A percentile compares a stretch with the other conserved stretches of the same genome.
phyloP scores from a whole-genome alignment of 768 basidiomycete genomes.

The Leucocoprinus birnbaumii region DNA sequence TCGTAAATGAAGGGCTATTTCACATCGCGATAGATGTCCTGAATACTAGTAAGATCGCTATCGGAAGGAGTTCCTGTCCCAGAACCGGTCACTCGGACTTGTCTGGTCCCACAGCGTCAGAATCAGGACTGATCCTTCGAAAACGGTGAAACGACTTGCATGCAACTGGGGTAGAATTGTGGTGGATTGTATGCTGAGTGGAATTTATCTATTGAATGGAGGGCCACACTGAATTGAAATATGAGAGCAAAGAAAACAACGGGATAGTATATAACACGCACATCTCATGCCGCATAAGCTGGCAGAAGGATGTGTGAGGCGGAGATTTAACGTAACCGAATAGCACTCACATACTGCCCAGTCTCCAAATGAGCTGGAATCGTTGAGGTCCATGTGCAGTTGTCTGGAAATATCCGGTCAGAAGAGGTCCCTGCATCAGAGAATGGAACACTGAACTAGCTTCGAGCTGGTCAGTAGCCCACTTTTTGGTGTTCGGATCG shows the following conservation, averaged over 20 bases:
- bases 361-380: slow-evolving; percentile 38
- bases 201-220: slow-evolving; percentile 41
- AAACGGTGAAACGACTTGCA: slow-evolving; percentile 29
- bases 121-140: background rate
- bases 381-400: slow-evolving; percentile 38
- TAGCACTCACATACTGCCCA: slow-evolving; percentile 44
- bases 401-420: slow-evolving; percentile 23
- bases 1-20: slow-evolving; percentile 33
- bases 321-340: slow-evolving; percentile 11
- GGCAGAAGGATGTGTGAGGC: slow-evolving; percentile 4
- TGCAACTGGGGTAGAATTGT: slow-evolving; percentile 48
- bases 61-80: slow-evolving; percentile 32
- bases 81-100: slow-evolving; percentile 34
- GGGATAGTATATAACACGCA: slow-evolving; percentile 19
- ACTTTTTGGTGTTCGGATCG: slow-evolving; percentile 30
- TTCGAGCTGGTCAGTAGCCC: slow-evolving; percentile 42
- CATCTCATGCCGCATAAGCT: slow-evolving; percentile 52
- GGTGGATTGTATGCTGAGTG: too few relatives aligned
- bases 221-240: slow-evolving; percentile 32
- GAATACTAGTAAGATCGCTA: slow-evolving; percentile 31
- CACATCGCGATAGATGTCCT: slow-evolving; percentile 29
- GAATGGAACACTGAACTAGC: slow-evolving; percentile 26
- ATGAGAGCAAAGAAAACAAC: slow-evolving; percentile 1
- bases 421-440: slow-evolving; percentile 3
- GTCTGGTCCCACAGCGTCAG: slow-evolving; percentile 17